A percentile compares a stretch with the other conserved stretches of the same genome.
Conservation (phyloP, 306 rosid genomes). For the Medicago truncatula region DNA sequence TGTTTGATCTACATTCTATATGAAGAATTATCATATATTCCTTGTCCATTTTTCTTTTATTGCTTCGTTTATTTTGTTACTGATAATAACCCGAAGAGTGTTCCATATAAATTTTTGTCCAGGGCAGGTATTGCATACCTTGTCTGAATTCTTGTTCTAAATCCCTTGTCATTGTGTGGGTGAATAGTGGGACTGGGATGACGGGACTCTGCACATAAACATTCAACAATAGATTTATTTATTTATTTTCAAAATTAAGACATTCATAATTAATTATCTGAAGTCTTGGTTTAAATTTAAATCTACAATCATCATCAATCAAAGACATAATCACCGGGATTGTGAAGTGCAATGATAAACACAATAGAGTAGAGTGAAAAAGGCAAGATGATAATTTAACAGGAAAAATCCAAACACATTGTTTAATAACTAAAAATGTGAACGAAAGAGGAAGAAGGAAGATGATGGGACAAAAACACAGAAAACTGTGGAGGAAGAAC, state of each 20-base stretch:
- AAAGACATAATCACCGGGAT: not conserved
- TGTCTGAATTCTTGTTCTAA: not conserved
- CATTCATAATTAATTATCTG: not conserved
- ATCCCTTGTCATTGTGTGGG: not conserved
- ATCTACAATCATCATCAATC: not conserved
- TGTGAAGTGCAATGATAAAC: not conserved
- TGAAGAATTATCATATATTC: constrained; percentile 8
- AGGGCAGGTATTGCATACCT: not conserved
- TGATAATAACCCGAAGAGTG: not conserved
- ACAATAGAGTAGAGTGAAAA: not conserved
- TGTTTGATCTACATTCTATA: constrained; percentile 5
- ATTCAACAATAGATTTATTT: not conserved
- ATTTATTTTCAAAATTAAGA: not conserved
- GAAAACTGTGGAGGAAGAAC: not conserved
- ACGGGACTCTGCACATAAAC: not conserved
- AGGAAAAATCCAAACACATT: not conserved
- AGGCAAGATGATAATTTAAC: not conserved
- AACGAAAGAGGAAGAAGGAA: not conserved
- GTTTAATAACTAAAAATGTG: not conserved
- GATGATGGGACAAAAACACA: not conserved
- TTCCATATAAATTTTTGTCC: not conserved
- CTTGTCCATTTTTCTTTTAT: constrained; percentile 9
- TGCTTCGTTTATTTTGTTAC: not conserved
- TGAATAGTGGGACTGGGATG: not conserved
- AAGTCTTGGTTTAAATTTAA: constrained; percentile 4